Conservation (phyloP, 139 green algal species). For the Medakamo hakoo region DNA sequence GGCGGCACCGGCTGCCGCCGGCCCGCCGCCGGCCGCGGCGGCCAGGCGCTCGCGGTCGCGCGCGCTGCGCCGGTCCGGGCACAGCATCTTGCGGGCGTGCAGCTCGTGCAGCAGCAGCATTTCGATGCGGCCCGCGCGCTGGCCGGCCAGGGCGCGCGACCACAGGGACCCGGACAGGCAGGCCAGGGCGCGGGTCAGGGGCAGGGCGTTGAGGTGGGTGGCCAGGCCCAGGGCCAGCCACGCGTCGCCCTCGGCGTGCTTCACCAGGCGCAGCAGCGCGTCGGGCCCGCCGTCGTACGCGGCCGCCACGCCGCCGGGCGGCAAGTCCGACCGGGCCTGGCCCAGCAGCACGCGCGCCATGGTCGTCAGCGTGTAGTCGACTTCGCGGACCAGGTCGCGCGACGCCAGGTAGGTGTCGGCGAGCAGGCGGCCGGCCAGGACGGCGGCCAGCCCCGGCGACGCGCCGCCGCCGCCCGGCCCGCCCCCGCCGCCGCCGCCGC, state of each 20-base stretch:
- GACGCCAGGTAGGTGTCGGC: slow-evolving; percentile 92
- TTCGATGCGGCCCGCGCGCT: slow-evolving; percentile 90
- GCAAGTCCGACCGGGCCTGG: slow-evolving; percentile 51
- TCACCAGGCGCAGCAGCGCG: slow-evolving; percentile 56
- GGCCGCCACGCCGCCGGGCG: slow-evolving; percentile 27
- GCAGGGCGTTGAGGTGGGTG: slow-evolving; percentile 58
- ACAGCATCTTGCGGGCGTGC: slow-evolving; percentile 85
- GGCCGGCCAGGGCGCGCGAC: slow-evolving; percentile 58
- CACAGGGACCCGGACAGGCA: slow-evolving; percentile 66
- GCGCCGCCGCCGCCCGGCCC: slow-evolving; percentile 45
- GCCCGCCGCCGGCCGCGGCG: slow-evolving; percentile 5
- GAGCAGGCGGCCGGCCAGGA: slow-evolving; percentile 67
- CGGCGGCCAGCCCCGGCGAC: slow-evolving; percentile 15
- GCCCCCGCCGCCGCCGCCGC: slow-evolving; percentile 63
- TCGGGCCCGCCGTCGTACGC: background rate
- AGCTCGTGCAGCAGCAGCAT: slow-evolving; percentile 98
- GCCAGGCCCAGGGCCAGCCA: slow-evolving; percentile 78
- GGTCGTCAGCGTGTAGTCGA: slow-evolving; percentile 84
- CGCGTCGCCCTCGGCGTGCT: slow-evolving; percentile 68
- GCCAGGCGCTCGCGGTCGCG: slow-evolving; percentile 38
- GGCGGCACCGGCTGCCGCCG: background rate
- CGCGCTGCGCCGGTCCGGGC: slow-evolving; percentile 75
- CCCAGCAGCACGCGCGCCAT: slow-evolving; percentile 64
- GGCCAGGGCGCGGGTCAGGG: slow-evolving; percentile 70
- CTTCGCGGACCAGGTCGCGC: slow-evolving; percentile 76